Evolutionary conservation across 371 early-diverging fungal species (phyloP), one percentile per base, ranked within the genome.

Genomic region (Circinella minor): DNA sequence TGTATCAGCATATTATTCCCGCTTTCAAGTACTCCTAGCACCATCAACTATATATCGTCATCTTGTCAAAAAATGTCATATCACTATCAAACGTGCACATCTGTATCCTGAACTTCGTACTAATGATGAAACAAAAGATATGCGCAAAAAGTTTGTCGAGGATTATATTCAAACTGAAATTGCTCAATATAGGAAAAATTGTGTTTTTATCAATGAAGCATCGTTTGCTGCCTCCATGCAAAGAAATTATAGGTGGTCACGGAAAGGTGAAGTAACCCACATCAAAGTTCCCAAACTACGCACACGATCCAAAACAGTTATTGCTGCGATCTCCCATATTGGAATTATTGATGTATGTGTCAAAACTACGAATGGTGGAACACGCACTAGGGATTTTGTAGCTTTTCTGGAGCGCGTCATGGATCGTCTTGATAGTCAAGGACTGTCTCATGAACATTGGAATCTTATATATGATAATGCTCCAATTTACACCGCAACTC

Each of bases 401-500:
- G 20, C 27, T 17, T 18, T 11, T n/a, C 27, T 57, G 36, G 54
- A 54, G 63, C 38, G 55, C 11, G 63, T 67, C 4, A 62, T 71
- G 67, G 71, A 71, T 34, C 11, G 15, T 5, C 36, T 59, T 20
- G 59, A 63, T 18, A n/a, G 67, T 8, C 18, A 46, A 18, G 20
- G 49, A 15, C 3, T 54, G 6, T 6, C 15, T 13, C 61, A 36
- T 36, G 3, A 34, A 13, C 14, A 8, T 36, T 47, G 67, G 14
- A n/a, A 59, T 15, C 11, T 69, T 14, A 60, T 63, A 8, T 60
- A 54, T 60, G 69, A 69, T 49, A 69, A 69, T 37, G 69, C 69
- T 14, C 69, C 63, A 7, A 69, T 69, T 15, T 63, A 69, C 47
- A 62, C 36, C 11, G 37, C 54, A n/a, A 4, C 47, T 18, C n/a